Conservation (phyloP, 2,329 filamentous ascomycete genomes). For the Colletotrichum destructivum region DNA sequence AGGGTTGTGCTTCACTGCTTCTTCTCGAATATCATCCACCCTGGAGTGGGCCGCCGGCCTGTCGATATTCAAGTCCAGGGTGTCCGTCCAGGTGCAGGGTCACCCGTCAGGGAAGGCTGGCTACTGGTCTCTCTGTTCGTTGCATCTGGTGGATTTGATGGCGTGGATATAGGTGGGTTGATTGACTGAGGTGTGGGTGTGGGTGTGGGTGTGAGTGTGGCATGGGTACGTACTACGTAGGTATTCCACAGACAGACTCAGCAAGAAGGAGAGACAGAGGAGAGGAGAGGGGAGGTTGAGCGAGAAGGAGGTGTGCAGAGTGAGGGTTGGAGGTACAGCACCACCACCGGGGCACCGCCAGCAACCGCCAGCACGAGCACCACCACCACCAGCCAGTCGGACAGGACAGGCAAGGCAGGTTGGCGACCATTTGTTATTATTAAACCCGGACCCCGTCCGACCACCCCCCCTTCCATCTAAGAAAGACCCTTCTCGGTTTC, state of each 20-base stretch:
- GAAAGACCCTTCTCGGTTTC: slow-evolving; percentile 38
- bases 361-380: slow-evolving; percentile 11
- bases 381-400: slow-evolving; percentile 9
- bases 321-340: slow-evolving; percentile 24
- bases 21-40: background rate
- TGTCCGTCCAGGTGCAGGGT: slow-evolving; percentile 36
- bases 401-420: slow-evolving; percentile 21
- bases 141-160: slow-evolving; percentile 32
- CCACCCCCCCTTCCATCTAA: slow-evolving; percentile 44
- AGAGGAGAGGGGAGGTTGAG: slow-evolving; percentile 4
- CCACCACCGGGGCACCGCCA: background rate
- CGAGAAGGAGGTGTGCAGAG: slow-evolving; percentile 9
- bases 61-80: slow-evolving; percentile 8
- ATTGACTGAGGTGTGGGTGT: background rate
- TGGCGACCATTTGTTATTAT: slow-evolving; percentile 45
- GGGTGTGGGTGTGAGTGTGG: slow-evolving; percentile 5
- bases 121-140: slow-evolving; percentile 31
- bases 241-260: slow-evolving; percentile 8
- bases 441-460: slow-evolving; percentile 45
- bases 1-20: slow-evolving; percentile 20
- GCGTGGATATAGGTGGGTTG: slow-evolving; percentile 27
- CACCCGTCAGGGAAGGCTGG: slow-evolving; percentile 40
- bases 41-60: slow-evolving; percentile 2
- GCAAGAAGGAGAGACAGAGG: slow-evolving; percentile 4
- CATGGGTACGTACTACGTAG: slow-evolving; percentile 18